phyloP scores from a whole-genome alignment of 2,329 filamentous ascomycete species.

The Coccinonectria pachysandricola region DNA sequence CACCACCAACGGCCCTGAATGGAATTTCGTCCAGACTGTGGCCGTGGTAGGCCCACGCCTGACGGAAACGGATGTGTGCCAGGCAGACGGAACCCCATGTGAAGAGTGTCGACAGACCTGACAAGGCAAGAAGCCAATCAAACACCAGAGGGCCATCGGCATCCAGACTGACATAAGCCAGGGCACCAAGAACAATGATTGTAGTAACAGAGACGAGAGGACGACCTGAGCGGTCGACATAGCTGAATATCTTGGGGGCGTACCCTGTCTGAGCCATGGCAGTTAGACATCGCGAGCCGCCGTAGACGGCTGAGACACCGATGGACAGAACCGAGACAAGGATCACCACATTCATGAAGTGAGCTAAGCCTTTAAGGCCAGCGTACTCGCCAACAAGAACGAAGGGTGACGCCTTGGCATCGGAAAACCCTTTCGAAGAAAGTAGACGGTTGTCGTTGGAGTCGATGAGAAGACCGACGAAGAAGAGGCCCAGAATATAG shows the following conservation, averaged over 20 bases:
- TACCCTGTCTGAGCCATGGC: slow-evolving; percentile 45
- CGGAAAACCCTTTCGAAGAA: slow-evolving; percentile 14
- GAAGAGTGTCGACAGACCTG: slow-evolving; percentile 52
- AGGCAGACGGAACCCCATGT: slow-evolving; percentile 57
- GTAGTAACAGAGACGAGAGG: slow-evolving; percentile 35
- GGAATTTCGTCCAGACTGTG: slow-evolving; percentile 57
- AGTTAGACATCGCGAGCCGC: slow-evolving; percentile 43
- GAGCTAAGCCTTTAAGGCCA: slow-evolving; percentile 35
- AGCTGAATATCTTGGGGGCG: slow-evolving; percentile 42
- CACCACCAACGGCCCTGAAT: slow-evolving; percentile 49
- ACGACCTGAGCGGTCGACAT: slow-evolving; percentile 43
- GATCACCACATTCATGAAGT: slow-evolving; percentile 45
- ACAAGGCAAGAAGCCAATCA: slow-evolving; percentile 54
- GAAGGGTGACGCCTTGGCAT: slow-evolving; percentile 35
- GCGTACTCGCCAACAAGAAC: slow-evolving; percentile 41
- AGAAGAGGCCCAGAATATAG: slow-evolving; percentile 39
- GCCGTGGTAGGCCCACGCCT: slow-evolving; percentile 48
- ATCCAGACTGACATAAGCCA: slow-evolving; percentile 37
- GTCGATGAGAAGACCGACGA: slow-evolving; percentile 36
- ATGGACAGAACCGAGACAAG: slow-evolving; percentile 45
- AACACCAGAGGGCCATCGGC: slow-evolving; percentile 43
- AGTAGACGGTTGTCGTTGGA: slow-evolving; percentile 33
- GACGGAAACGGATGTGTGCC: slow-evolving; percentile 53
- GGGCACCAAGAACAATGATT: slow-evolving; percentile 36
- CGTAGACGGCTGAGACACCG: slow-evolving; percentile 44